A percentile compares a stretch with the other conserved stretches of the same genome.
These are phyloP conservation scores for Peronospora farinosa DNA, from an alignment of 352 stramenopile species.

Conservation along the genomic window DNA sequence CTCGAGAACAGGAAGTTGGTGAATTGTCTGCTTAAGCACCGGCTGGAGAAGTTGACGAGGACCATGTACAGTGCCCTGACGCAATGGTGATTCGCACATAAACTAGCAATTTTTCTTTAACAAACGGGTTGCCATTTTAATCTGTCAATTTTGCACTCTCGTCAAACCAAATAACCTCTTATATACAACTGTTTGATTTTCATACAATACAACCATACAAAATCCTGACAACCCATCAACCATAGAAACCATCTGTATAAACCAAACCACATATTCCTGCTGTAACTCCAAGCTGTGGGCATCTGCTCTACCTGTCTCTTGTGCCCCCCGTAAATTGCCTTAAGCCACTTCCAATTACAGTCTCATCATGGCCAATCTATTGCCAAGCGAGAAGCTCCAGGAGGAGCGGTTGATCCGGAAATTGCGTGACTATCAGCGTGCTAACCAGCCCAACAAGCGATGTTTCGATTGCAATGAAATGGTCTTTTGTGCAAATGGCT, in stretches of 20 bases:
- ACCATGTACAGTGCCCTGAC: no score
- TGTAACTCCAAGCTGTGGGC: neutral
- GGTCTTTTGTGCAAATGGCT: slow-evolving; percentile 28
- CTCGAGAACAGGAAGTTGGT: no score
- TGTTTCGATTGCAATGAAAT: slow-evolving; percentile 91
- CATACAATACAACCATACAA: neutral
- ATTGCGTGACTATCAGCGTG: slow-evolving; percentile 82
- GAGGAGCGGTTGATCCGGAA: slow-evolving; percentile 81
- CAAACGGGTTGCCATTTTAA: no score
- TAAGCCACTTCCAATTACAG: neutral
- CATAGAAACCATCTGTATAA: no score
- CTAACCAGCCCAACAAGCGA: slow-evolving; percentile 57
- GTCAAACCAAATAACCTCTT: neutral
- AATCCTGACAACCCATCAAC: neutral
- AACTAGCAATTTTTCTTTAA: no score
- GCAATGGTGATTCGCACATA: no score
- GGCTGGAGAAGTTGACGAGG: no score
- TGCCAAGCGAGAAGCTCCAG: slow-evolving; percentile 65
- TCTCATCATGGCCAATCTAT: slow-evolving; percentile 22
- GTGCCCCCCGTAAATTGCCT: neutral
- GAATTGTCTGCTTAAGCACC: no score
- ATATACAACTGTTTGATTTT: neutral
- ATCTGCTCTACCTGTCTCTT: neutral
- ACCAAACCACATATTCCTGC: no score
- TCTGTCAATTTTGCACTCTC: no score